Base-by-base conservation (phyloP, 192 early-diverging fungal species). In the Thamnidium elegans region DNA sequence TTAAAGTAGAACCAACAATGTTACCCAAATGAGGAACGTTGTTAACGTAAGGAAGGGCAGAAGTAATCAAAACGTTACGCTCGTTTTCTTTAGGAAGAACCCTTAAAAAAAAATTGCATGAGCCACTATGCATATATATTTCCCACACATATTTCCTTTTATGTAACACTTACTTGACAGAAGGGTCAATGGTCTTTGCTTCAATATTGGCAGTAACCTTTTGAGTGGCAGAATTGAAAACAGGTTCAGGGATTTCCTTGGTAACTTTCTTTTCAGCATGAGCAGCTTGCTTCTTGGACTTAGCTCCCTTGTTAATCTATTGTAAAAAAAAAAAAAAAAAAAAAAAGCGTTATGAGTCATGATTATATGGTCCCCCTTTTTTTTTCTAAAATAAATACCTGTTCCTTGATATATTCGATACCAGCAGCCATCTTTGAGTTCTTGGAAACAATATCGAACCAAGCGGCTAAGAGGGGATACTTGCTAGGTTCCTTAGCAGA, bases 21-120 rank as follows among this genome's bases (percentile, higher is more conserved):
- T 99, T 99, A 63, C 97, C 97, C 70, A 99, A 84, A 68, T 99
- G 97, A 43, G 97, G 97, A 50, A 98, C 87, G 72, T 99, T 99
- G 87, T 99, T 99, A 45, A 96, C 94, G 69, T 98, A 99, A 13
- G 97, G 95, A 62, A 99, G 81, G 7, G 97, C 97, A 43, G 88
- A 90, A 8, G 97, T 99, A 68, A 99, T 90, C 69, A 99, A 79
- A 32, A 99, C 77, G 79, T 99, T 99, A 58, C 87, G 84, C 61
- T 88, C 54, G n/a, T 83, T 84, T 14, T 79, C 69, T 15, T 81
- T 80, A 26, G 94, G 94, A 14, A 74, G 58, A 45, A 48, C 17
- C 6, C 58, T 59, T 13, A 45, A 14, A 55, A 55, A 59, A 59
- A n/a, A 34, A 32, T 26, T 0, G 17, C 17, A 11, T 14, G 42